A percentile compares a stretch with the other conserved stretches of the same genome.
These are phyloP conservation scores for Xylariales sp. DNA, from an alignment of 2,329 filamentous ascomycete species.

Conservation along the genomic window DNA sequence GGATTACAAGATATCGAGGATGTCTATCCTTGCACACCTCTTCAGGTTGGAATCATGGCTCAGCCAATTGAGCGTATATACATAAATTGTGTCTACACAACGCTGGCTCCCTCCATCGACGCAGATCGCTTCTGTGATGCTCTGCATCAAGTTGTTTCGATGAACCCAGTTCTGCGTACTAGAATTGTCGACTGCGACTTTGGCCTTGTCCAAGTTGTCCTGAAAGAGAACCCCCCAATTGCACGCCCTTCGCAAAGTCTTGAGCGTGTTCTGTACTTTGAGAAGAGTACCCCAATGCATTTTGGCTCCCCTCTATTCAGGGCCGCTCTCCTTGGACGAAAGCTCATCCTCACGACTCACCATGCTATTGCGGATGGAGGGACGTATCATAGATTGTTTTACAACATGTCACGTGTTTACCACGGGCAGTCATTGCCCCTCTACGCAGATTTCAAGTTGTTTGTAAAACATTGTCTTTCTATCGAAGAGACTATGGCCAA, in stretches of 20 bases:
- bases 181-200: slow-evolving; percentile 11
- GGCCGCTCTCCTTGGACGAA: slow-evolving; percentile 8
- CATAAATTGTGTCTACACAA: slow-evolving; percentile 8
- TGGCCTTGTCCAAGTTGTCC: slow-evolving; percentile 12
- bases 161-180: slow-evolving; percentile 13
- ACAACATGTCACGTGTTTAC: slow-evolving; percentile 9
- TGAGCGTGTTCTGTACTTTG: neutral
- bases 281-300: neutral
- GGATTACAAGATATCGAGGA: slow-evolving; percentile 9
- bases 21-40: slow-evolving; percentile 14
- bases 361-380: slow-evolving; percentile 12
- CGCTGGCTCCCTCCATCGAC: slow-evolving; percentile 2
- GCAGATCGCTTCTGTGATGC: slow-evolving; percentile 12
- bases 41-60: slow-evolving; percentile 11
- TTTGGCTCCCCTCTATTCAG: slow-evolving; percentile 5
- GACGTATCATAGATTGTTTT: slow-evolving; percentile 1
- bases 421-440: slow-evolving; percentile 1
- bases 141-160: slow-evolving; percentile 8
- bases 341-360: slow-evolving; percentile 11
- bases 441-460: slow-evolving; percentile 11
- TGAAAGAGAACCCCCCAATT: neutral
- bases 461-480: slow-evolving; percentile 4
- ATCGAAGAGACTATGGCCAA: slow-evolving; percentile 11
- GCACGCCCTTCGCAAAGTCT: neutral
- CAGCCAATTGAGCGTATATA: slow-evolving; percentile 6